Base-by-base conservation (phyloP, 2,329 filamentous ascomycete genomes). In the Colletotrichum plurivorum region DNA sequence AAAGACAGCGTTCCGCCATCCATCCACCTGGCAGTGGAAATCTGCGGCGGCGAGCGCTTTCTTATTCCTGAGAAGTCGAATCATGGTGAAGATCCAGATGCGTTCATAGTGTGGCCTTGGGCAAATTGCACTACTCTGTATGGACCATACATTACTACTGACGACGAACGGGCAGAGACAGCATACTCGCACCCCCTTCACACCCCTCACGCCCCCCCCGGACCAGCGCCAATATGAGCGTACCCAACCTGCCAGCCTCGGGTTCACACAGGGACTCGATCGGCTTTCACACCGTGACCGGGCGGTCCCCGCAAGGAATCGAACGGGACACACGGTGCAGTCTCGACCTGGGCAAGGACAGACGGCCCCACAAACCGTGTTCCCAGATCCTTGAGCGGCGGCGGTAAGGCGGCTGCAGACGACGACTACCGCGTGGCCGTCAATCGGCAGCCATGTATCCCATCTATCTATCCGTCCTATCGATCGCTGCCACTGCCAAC, bases 371-470 rank as follows among this genome's bases (percentile, higher is more conserved):
- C 67, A 69, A 69, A 69, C 67, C 67, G 67, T 67, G 31, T 69
- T 56, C 55, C 67, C 51, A 61, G 56, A 69, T 43, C 67, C 67
- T 67, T 48, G 62, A 31, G 51, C 48, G 22, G 6, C 62, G 62
- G 67, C 67, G 67, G 67, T 67, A 69, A 61, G 67, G 67, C 67
- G 67, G 67, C 67, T 69, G 67, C 67, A 69, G 62, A 61, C 56
- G 45, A 69, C 67, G 67, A 69, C 67, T 69, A 69, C 67, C 67
- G 67, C 67, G 62, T 69, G 67, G 67, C 56, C 45, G 46, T 56
- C 55, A 51, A 69, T 59, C 56, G 36, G 56, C 62, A 43, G 49
- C 55, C 66, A 61, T 69, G 13, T 46, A 18, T 18, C 16, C 45
- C 31, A 36, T 43, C 18, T 43, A 43, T 43, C 41, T 15, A 43